Conservation (phyloP, 2,329 filamentous ascomycete species). For the Aciculosporium take region DNA sequence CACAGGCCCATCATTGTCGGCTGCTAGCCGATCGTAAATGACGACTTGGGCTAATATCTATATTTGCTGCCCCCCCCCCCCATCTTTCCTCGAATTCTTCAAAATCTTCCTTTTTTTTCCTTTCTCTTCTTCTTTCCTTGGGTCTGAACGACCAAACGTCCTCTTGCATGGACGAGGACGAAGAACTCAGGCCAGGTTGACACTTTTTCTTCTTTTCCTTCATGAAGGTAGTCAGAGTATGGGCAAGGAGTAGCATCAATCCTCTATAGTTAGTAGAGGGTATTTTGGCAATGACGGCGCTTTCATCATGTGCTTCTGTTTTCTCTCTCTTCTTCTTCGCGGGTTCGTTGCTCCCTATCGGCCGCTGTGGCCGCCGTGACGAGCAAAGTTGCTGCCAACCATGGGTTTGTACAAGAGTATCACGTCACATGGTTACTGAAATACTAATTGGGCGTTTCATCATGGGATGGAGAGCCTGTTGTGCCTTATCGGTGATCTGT, state of each 20-base stretch:
- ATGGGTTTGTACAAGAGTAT: no score
- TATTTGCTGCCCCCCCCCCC: no score
- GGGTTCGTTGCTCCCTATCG: neutral
- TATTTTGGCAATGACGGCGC: conserved; percentile 4
- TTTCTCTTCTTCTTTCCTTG: neutral
- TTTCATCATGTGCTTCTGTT: neutral
- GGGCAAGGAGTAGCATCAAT: neutral
- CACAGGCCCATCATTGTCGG: conserved; percentile 8
- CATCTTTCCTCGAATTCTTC: neutral
- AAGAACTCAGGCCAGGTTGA: neutral
- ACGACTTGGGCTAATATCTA: no score
- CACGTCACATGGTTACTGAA: no score
- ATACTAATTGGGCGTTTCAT: no score
- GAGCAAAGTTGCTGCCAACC: no score
- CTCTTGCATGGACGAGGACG: neutral
- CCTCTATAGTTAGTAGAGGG: neutral
- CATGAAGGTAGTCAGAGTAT: neutral
- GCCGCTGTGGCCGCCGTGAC: no score
- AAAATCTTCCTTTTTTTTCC: neutral
- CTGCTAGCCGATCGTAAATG: conserved; percentile 11
- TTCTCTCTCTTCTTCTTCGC: neutral
- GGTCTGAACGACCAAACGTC: neutral
- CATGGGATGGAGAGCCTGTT: no score
- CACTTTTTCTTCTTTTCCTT: neutral
- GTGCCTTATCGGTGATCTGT: no score